Percentiles rank a stretch among this genome's conserved stretches.
Conservation (phyloP, 768 basidiomycete genomes). For the Auriscalpium microsporum region DNA sequence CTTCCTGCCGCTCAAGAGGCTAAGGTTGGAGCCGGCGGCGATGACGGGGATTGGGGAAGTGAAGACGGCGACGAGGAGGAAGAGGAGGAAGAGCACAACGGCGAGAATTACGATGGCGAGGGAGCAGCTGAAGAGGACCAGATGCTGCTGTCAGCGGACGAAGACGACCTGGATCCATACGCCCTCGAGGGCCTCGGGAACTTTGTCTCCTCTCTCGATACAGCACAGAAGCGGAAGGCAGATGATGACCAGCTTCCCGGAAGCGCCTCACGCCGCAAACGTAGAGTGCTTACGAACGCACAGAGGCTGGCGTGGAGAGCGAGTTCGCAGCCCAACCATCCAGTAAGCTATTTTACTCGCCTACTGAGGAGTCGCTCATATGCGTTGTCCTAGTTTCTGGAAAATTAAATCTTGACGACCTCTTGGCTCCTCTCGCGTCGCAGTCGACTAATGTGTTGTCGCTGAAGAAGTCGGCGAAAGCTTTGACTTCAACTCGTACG, state of each 20-base stretch:
- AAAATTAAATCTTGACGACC: constrained; percentile 62
- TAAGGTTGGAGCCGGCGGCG: constrained; percentile 3
- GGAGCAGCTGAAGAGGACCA: constrained; percentile 28
- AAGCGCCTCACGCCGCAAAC: constrained; percentile 7
- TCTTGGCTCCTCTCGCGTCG: constrained; percentile 63
- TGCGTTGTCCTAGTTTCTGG: constrained; percentile 29
- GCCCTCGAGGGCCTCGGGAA: constrained; percentile 62
- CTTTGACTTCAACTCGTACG: constrained; percentile 46
- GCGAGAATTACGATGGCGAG: constrained; percentile 4
- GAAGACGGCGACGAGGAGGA: constrained; percentile 28
- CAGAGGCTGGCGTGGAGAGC: constrained; percentile 9
- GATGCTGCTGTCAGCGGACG: constrained; percentile 27
- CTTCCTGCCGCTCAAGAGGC: constrained; percentile 2
- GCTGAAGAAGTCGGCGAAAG: constrained; percentile 64
- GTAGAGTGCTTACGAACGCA: constrained; percentile 8
- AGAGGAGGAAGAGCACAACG: constrained; percentile 35
- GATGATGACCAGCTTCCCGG: not conserved
- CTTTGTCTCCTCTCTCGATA: constrained; percentile 63
- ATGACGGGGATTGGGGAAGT: constrained; percentile 27
- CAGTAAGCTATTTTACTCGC: not conserved
- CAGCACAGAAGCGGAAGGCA: constrained; percentile 61
- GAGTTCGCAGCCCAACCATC: constrained; percentile 10
- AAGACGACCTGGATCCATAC: constrained; percentile 43
- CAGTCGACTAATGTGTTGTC: constrained; percentile 51
- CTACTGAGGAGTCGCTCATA: not conserved